A percentile compares a stretch with the other conserved stretches of the same genome.
Conservation (phyloP, 768 basidiomycete species). For the Baorangia bicolor region DNA sequence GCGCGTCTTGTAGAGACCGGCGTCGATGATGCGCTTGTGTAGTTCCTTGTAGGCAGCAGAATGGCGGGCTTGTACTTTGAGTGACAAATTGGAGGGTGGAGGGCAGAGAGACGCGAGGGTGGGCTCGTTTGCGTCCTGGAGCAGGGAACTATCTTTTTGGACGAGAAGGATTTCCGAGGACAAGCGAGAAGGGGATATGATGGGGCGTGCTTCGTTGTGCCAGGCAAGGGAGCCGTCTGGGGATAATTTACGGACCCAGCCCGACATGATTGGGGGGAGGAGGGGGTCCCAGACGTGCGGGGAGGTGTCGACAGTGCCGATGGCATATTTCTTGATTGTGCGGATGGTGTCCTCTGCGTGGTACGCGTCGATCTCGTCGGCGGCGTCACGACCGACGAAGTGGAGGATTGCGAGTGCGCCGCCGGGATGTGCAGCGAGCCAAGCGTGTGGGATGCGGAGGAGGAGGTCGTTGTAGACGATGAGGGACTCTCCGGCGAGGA, state of each 20-base stretch:
- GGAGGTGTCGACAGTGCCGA: conserved; percentile 65
- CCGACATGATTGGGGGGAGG: conserved; percentile 81
- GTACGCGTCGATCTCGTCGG: conserved; percentile 93
- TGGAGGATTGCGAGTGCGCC: conserved; percentile 88
- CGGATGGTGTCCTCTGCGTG: conserved; percentile 51
- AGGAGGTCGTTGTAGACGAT: conserved; percentile 69
- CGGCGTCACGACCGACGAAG: conserved; percentile 92
- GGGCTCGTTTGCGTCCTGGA: conserved; percentile 35
- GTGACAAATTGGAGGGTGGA: conserved; percentile 53
- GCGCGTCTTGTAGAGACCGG: conserved; percentile 83
- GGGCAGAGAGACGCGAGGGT: conserved; percentile 48
- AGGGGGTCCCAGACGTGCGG: conserved; percentile 66
- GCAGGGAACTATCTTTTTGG: conserved; percentile 34
- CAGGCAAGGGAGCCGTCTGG: conserved; percentile 47
- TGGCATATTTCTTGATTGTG: conserved; percentile 47
- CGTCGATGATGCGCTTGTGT: conserved; percentile 67
- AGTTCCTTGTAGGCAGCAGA: conserved; percentile 79
- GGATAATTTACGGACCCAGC: conserved; percentile 67
- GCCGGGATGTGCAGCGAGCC: conserved; percentile 90
- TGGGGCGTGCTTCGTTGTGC: conserved; percentile 59
- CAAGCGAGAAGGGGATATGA: conserved; percentile 34
- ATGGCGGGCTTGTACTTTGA: conserved; percentile 59
- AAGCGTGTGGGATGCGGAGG: conserved; percentile 63
- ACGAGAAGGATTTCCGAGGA: conserved; percentile 66
- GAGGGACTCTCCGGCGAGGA: conserved; percentile 73